Evolutionary conservation across 345 rosid species (phyloP).

Genomic region (Ceriops decandra): DNA sequence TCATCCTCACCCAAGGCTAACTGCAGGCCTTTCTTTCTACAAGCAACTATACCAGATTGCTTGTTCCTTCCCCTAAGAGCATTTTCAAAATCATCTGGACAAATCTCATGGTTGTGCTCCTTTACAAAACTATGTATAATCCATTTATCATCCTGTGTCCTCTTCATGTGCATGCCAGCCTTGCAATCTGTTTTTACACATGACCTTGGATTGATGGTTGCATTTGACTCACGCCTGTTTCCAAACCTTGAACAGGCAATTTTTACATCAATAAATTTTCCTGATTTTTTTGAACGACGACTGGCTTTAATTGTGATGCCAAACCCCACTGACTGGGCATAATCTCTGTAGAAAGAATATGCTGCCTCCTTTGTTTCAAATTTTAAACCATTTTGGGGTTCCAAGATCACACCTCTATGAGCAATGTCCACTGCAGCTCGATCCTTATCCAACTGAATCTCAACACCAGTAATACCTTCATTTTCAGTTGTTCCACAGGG

Average conservation of each 20-base stretch:
- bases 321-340: conserved; percentile 41
- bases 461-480: conserved; percentile 8
- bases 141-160: conserved; percentile 41
- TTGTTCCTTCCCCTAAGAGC: conserved; percentile 30
- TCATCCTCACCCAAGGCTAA: conserved; percentile 31
- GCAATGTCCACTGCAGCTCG: conserved; percentile 8
- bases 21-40: conserved; percentile 35
- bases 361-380: conserved; percentile 49
- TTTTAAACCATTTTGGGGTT: conserved; percentile 34
- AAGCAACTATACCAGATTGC: conserved; percentile 24
- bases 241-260: conserved; percentile 50
- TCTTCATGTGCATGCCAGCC: conserved; percentile 46
- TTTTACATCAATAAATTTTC: conserved; percentile 48
- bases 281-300: conserved; percentile 47
- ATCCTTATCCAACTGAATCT: conserved; percentile 13
- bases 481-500: conserved; percentile 3
- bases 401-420: conserved; percentile 10
- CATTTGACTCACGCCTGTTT: conserved; percentile 33
- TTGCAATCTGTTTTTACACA: conserved; percentile 44
- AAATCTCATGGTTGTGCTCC: conserved; percentile 46
- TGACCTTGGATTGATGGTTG: conserved; percentile 26
- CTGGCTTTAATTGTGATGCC: conserved; percentile 48
- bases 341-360: conserved; percentile 47
- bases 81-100: conserved; percentile 29
- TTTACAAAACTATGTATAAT: conserved; percentile 29